Base-by-base conservation (phyloP, 2,329 filamentous ascomycete species). In the Cyanodermella asteris region DNA sequence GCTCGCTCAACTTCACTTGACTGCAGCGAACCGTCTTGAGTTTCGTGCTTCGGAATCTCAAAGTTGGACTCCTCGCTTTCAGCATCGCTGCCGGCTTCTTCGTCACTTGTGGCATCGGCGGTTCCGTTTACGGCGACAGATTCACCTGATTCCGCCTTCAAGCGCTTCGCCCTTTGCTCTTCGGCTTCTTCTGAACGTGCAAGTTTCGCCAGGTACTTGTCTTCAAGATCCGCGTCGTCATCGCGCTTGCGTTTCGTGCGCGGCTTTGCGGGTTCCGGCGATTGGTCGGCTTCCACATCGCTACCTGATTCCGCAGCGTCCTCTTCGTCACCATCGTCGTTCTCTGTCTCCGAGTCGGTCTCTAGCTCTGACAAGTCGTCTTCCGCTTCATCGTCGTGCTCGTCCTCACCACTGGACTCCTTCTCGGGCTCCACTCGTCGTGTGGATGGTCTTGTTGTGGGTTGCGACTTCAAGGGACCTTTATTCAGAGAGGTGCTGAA, bases 1-100 rank as follows among this genome's bases (percentile, higher is more conserved):
- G 84, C 76, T 53, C 91, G 91, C 29, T 90, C 77, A 3, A 90
- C 39, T 34, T 90, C 76, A 22, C 24, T 5, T 5, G 29, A 23
- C 14, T 32, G 23, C 26, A 14, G 24, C 12, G 29, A 23, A 7
- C n/a, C 21, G 9, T 24, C 28, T 35, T 42, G 18, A 38, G 41
- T 32, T 37, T 40, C 27, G 36, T 38, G 24, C 40, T 42, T 25
- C 33, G 40, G 27, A 40, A 22, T 15, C 36, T 31, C 4, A 38
- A 13, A 12, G n/a, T 14, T 18, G n/a, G n/a, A n/a, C n/a, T n/a
- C n/a, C n/a, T n/a, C n/a, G n/a, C 22, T 22, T 22, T 36, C 38
- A 16, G 34, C 38, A 7, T 39, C 35, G n/a, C n/a, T n/a, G 17
- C 36, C 31, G 20, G 32, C 36, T 11, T 34, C 37, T 13, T 33